These are phyloP conservation scores for Ascochyta viciae-villosae DNA, from an alignment of 2,329 filamentous ascomycete genomes.

Conservation along the genomic window DNA sequence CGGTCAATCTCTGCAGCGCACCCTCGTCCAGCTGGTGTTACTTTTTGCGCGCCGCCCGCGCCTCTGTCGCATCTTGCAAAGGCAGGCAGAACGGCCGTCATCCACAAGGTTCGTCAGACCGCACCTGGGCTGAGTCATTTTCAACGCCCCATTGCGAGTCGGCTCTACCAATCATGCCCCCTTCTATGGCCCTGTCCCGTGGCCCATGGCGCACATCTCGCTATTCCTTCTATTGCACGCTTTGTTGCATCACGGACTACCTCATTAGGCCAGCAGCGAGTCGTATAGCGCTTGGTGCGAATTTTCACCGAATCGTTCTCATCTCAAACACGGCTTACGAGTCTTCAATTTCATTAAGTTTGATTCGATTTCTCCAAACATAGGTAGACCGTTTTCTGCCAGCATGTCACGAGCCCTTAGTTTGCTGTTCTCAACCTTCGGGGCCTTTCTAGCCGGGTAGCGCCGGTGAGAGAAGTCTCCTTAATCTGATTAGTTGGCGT, in stretches of 20 bases:
- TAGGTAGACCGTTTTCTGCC: background rate
- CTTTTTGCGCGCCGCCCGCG: slow-evolving; percentile 24
- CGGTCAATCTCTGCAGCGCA: slow-evolving; percentile 23
- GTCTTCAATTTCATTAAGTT: slow-evolving; percentile 21
- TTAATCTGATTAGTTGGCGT: slow-evolving; percentile 34
- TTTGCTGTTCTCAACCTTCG: slow-evolving; percentile 19
- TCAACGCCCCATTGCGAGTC: slow-evolving; percentile 8
- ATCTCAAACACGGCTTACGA: slow-evolving; percentile 15
- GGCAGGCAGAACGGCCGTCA: slow-evolving; percentile 33
- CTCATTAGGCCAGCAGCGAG: slow-evolving; percentile 4
- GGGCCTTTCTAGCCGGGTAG: slow-evolving; percentile 25
- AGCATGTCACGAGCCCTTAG: slow-evolving; percentile 19
- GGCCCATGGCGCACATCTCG: background rate
- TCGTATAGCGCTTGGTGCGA: slow-evolving; percentile 8
- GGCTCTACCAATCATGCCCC: slow-evolving; percentile 5
- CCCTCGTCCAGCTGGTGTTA: slow-evolving; percentile 23
- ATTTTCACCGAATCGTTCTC: slow-evolving; percentile 11
- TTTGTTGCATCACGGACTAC: slow-evolving; percentile 15
- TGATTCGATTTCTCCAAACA: slow-evolving; percentile 21
- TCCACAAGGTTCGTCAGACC: slow-evolving; percentile 16
- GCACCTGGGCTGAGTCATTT: slow-evolving; percentile 19
- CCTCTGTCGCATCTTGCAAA: slow-evolving; percentile 20
- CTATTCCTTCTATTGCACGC: slow-evolving; percentile 2
- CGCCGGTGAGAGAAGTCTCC: slow-evolving; percentile 31
- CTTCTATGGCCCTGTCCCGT: background rate